phyloP scores from a whole-genome alignment of 2,329 filamentous ascomycete species.

The Aspergillus tanneri region DNA sequence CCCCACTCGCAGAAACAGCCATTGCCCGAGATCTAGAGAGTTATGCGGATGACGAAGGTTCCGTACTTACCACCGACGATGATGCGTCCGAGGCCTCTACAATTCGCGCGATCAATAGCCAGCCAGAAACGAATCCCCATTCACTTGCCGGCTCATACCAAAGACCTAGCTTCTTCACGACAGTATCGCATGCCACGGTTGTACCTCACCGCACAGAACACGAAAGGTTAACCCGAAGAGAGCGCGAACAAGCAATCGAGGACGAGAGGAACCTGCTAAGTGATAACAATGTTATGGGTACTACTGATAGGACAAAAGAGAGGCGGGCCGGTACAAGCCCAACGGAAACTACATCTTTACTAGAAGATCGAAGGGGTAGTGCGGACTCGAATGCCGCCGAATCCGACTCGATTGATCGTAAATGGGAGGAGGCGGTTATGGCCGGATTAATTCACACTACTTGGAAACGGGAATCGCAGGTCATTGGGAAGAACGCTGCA shows the following conservation, averaged over 20 bases:
- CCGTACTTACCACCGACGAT: slow-evolving; percentile 36
- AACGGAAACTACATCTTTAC: slow-evolving; percentile 51
- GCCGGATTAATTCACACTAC: slow-evolving; percentile 81
- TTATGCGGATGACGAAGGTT: slow-evolving; percentile 57
- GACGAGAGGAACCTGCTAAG: slow-evolving; percentile 59
- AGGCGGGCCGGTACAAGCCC: slow-evolving; percentile 7
- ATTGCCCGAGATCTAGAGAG: slow-evolving; percentile 67
- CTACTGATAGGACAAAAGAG: slow-evolving; percentile 3
- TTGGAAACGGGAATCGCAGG: slow-evolving; percentile 86
- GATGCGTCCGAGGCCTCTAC: slow-evolving; percentile 43
- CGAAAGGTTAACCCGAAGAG: slow-evolving; percentile 51
- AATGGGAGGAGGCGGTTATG: slow-evolving; percentile 83
- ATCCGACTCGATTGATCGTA: slow-evolving; percentile 62
- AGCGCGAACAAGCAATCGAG: slow-evolving; percentile 54
- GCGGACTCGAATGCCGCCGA: slow-evolving; percentile 51
- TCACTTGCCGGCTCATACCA: slow-evolving; percentile 68
- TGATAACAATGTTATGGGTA: slow-evolving; percentile 58
- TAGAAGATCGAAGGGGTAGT: slow-evolving; percentile 43
- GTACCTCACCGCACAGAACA: slow-evolving; percentile 52
- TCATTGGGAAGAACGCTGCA: slow-evolving; percentile 68
- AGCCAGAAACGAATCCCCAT: slow-evolving; percentile 38
- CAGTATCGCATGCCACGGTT: slow-evolving; percentile 68
- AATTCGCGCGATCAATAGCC: slow-evolving; percentile 41
- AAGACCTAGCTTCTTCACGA: slow-evolving; percentile 73
- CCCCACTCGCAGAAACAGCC: slow-evolving; percentile 65